phyloP scores from a whole-genome alignment of 768 basidiomycete genomes.

The Mycena epipterygia region DNA sequence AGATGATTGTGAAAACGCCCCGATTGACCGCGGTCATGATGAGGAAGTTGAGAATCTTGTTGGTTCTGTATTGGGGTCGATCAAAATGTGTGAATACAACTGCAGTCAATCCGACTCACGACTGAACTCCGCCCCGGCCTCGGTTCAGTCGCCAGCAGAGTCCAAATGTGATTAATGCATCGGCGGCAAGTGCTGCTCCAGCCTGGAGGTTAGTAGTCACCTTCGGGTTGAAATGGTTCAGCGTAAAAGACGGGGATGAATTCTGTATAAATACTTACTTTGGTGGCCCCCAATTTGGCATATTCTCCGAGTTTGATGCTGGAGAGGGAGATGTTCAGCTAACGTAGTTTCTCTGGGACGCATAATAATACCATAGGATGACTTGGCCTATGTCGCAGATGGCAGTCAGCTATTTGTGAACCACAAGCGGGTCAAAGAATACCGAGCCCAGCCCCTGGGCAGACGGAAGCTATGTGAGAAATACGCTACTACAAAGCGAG shows the following conservation, averaged over 20 bases:
- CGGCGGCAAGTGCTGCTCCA: neutral
- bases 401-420: too few species aligned
- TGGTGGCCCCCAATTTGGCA: neutral
- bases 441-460: too few species aligned
- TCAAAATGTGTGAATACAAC: neutral
- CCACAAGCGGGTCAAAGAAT: too few species aligned
- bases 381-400: too few species aligned
- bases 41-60: constrained; percentile 20
- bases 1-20: constrained; percentile 3
- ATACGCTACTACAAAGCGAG: too few species aligned
- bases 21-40: constrained; percentile 25
- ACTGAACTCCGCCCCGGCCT: constrained; percentile 15
- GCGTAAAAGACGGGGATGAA: neutral
- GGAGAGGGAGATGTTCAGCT: neutral
- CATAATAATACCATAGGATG: neutral
- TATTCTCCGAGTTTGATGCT: constrained; percentile 6
- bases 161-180: constrained; percentile 13
- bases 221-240: constrained; percentile 8
- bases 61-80: neutral
- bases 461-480: too few species aligned
- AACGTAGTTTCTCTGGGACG: neutral
- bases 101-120: neutral
- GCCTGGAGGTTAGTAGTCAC: constrained; percentile 8
- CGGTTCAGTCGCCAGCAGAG: constrained; percentile 16
- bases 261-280: neutral